A percentile compares a stretch with the other conserved stretches of the same genome.
Conservation (phyloP, 2,329 filamentous ascomycete species). For the Penicillium griseofulvum region DNA sequence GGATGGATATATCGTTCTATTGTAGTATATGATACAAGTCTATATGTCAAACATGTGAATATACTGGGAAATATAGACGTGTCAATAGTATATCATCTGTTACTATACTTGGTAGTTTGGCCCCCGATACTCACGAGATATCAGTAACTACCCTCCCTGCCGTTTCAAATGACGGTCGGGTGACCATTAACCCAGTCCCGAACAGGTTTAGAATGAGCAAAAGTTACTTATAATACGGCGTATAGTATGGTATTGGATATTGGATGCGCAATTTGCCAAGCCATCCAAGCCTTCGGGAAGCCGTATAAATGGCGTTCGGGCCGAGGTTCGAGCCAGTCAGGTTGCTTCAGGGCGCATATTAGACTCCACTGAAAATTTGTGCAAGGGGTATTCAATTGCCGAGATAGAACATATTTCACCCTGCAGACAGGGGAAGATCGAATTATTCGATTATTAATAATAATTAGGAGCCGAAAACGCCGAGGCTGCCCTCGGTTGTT, state of each 20-base stretch:
- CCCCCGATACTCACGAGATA: too few relatives aligned
- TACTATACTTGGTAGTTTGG: background rate
- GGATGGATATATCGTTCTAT: background rate
- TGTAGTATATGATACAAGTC: background rate
- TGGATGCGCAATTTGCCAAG: too few relatives aligned
- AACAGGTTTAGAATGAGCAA: too few relatives aligned
- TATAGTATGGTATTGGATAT: too few relatives aligned
- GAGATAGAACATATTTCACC: background rate
- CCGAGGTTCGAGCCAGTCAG: background rate
- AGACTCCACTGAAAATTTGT: background rate
- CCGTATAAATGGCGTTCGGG: background rate
- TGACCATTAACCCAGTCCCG: too few relatives aligned
- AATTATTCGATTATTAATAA: background rate
- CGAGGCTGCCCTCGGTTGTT: slow-evolving; percentile 7
- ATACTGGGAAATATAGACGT: background rate
- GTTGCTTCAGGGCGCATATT: background rate
- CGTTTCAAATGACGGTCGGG: too few relatives aligned
- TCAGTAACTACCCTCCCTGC: too few relatives aligned
- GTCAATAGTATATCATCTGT: background rate
- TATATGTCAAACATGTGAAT: background rate
- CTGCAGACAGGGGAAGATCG: background rate
- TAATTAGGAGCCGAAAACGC: background rate
- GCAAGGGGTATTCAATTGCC: background rate
- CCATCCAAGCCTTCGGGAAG: slow-evolving; percentile 2
- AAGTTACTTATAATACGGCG: background rate